Evolutionary conservation across 768 basidiomycete genomes (phyloP).

Genomic region (Boletus sensibilis): DNA sequence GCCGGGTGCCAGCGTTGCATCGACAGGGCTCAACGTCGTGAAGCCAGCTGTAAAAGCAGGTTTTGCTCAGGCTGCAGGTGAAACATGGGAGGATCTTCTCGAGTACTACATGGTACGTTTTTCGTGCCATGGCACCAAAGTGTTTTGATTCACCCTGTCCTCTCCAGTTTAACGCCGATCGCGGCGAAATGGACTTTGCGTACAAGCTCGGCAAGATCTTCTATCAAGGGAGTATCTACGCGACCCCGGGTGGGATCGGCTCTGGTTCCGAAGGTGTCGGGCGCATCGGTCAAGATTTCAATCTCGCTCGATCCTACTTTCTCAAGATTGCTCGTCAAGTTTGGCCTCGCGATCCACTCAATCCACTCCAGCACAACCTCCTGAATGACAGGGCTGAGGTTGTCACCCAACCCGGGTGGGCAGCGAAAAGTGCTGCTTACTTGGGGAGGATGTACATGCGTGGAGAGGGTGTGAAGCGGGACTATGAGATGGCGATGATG

Average conservation of each 20-base stretch:
- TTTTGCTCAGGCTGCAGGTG: conserved; percentile 79
- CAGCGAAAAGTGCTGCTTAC: conserved; percentile 81
- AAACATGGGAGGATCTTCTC: conserved; percentile 90
- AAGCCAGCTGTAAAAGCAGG: conserved; percentile 83
- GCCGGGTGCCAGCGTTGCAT: conserved; percentile 90
- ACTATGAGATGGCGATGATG: conserved; percentile 74
- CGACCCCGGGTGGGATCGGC: conserved; percentile 70
- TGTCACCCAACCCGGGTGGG: conserved; percentile 53
- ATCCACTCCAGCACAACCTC: conserved; percentile 47
- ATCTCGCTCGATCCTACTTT: conserved; percentile 81
- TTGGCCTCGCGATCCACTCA: conserved; percentile 81
- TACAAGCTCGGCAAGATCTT: conserved; percentile 93
- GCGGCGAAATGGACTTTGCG: conserved; percentile 85
- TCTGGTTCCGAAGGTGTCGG: conserved; percentile 94
- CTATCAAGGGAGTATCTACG: conserved; percentile 93
- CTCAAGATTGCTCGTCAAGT: conserved; percentile 74
- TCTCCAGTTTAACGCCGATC: conserved; percentile 87
- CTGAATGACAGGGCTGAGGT: conserved; percentile 49
- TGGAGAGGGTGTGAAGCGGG: conserved; percentile 85
- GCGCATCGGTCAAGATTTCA: conserved; percentile 77
- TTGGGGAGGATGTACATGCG: conserved; percentile 92
- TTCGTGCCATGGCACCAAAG: background rate
- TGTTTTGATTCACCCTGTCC: background rate
- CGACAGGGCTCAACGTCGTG: conserved; percentile 71
- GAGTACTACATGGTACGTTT: conserved; percentile 81